Evolutionary conservation across 345 rosid genomes (phyloP), one percentile per base, ranked within the genome.

Genomic region (Psidium guajava): DNA sequence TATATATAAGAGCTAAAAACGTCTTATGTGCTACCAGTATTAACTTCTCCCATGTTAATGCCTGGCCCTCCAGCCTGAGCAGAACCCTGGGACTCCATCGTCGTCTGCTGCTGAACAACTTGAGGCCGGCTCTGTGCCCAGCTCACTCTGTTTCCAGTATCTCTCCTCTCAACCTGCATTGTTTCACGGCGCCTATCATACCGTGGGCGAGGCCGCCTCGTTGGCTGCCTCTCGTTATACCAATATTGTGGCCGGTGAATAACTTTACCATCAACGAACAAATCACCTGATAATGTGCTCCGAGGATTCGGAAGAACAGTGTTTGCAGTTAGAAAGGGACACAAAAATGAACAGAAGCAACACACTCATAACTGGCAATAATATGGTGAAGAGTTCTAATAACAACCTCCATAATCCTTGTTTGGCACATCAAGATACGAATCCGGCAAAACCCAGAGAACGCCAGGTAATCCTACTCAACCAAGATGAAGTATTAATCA

Each of bases 361-460:
- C 0, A 11, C 6, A 28, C 49, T 50, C 24, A 32, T 47, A 73
- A 32, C 54, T 84, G 58, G 25, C 47, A 69, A 36, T 69, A 32
- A 69, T 69, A 69, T 69, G 80, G 80, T 36, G 13, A 69, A 69
- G 36, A 18, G 80, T 13, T 69, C 11, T 18, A 24, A 61, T 32
- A 88, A 95, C 32, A 69, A 96, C 99, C 99, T 91, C 98, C 99
- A 87, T 97, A 97, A 86, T 97, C 99, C 88, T 95, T 97, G 91
- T 95, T 95, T 75, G 98, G 99, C 75, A 97, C 99, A 85, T 96
- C 99, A 42, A 95, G 95, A 86, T 94, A 96, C 6, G 99, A 97
- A 93, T 97, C 99, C 1, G 98, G 98, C 32, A 97, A 89, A 53
- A 97, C 98, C 99, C 98, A 97, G 27, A 96, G 96, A 81, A 97